phyloP scores from a whole-genome alignment of 805 yeast genomes.

The Pichia phayaonensis region DNA sequence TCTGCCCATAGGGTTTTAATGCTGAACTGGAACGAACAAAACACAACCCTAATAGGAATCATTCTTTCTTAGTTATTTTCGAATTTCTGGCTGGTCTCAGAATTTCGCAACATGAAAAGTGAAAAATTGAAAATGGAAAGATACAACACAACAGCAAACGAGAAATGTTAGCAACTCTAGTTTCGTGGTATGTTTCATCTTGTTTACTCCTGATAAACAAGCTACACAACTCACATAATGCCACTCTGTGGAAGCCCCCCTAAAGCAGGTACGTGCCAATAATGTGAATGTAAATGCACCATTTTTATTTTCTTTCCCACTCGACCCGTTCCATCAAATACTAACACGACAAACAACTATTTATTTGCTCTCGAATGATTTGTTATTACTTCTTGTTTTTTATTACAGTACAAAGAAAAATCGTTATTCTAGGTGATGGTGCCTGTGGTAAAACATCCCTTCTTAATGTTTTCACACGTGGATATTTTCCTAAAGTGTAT shows the following conservation, averaged over 20 bases:
- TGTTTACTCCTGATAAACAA: not conserved
- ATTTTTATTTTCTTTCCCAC: not conserved
- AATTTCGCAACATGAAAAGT: not conserved
- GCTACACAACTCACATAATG: conserved; percentile 22
- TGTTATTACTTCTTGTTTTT: not conserved
- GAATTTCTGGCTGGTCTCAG: not conserved
- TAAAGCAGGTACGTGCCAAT: conserved; percentile 31
- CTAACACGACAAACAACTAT: not conserved
- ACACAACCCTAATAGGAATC: too few relatives aligned
- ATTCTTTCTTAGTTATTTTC: not conserved
- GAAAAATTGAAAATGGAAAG: not conserved
- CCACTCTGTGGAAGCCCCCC: conserved; percentile 38
- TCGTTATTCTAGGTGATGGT: conserved; percentile 95
- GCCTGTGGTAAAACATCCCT: conserved; percentile 98
- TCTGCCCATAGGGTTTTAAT: not conserved
- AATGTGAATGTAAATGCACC: not conserved
- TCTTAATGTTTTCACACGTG: conserved; percentile 90
- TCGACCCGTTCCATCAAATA: not conserved
- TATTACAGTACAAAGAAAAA: conserved; percentile 68
- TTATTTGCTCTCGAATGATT: not conserved
- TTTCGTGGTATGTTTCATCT: not conserved
- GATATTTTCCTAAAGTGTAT: conserved; percentile 96
- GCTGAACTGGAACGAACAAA: too few relatives aligned
- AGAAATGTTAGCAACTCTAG: not conserved
- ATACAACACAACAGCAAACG: not conserved